Conservation (phyloP, 2,329 filamentous ascomycete genomes). For the Exophiala viscosa region DNA sequence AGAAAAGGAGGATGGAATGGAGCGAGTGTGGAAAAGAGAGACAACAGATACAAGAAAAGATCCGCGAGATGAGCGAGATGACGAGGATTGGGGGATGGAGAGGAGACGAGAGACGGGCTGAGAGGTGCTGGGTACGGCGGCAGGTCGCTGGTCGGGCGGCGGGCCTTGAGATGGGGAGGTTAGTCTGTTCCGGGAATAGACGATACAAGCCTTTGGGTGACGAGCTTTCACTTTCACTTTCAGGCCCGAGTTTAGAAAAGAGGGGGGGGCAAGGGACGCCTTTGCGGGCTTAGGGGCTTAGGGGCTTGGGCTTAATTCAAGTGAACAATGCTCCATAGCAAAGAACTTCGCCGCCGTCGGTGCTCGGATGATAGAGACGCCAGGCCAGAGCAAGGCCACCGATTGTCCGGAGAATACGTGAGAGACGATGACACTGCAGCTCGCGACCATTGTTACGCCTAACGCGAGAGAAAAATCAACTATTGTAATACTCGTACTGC, state of each 20-base stretch:
- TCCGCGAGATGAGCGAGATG: conserved; percentile 18
- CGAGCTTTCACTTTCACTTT: neutral
- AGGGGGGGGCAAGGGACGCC: neutral
- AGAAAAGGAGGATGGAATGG: conserved; percentile 12
- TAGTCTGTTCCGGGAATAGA: neutral
- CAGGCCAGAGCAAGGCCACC: neutral
- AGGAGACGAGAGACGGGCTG: conserved; percentile 8
- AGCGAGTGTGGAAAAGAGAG: conserved; percentile 12
- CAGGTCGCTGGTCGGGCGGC: no score
- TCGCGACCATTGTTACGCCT: neutral
- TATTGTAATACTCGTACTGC: no score
- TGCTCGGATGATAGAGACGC: neutral
- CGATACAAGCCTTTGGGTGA: no score
- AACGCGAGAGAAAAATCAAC: neutral
- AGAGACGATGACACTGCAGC: neutral
- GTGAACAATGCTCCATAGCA: neutral
- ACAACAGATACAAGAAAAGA: conserved; percentile 15
- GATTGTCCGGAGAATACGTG: neutral
- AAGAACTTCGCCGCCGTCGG: conserved; percentile 1
- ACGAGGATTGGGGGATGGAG: conserved; percentile 17
- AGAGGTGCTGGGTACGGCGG: neutral
- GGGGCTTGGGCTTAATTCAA: no score
- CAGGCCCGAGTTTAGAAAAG: conserved; percentile 2
- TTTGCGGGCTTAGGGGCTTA: no score
- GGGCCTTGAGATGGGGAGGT: conserved; percentile 6